A percentile compares a stretch with the other conserved stretches of the same genome.
Evolutionary conservation across 2,329 filamentous ascomycete genomes (phyloP).

Genomic region (Stachybotrys echinatus): DNA sequence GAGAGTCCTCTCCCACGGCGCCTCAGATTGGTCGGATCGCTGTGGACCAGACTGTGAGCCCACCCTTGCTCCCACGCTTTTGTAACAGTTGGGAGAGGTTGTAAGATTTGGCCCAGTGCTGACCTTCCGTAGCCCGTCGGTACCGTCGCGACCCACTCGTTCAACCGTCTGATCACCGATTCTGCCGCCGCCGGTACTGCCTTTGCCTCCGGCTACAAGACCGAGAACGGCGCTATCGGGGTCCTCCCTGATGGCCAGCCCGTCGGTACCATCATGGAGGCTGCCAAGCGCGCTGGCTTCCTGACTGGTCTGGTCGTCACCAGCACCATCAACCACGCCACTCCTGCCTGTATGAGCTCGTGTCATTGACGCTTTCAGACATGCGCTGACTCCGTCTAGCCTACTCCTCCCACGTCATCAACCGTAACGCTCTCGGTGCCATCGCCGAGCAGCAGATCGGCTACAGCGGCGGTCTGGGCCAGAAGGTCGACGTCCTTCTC

Average conservation of each 20-base stretch:
- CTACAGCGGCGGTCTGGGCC: slow-evolving; percentile 24
- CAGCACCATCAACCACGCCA: slow-evolving; percentile 27
- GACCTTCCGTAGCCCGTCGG: slow-evolving; percentile 6
- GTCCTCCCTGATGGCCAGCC: slow-evolving; percentile 22
- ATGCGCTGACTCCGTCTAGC: neutral
- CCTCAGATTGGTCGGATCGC: neutral
- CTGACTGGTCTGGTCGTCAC: slow-evolving; percentile 32
- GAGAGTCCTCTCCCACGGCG: slow-evolving; percentile 2
- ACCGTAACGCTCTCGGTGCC: slow-evolving; percentile 22
- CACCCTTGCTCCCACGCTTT: neutral
- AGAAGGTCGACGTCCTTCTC: slow-evolving; percentile 27
- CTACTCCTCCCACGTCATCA: slow-evolving; percentile 23
- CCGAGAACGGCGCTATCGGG: slow-evolving; percentile 28
- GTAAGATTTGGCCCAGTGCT: neutral
- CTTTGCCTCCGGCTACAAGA: slow-evolving; percentile 30
- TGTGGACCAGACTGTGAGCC: slow-evolving; percentile 3
- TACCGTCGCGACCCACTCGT: slow-evolving; percentile 13
- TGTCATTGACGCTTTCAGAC: too few species aligned
- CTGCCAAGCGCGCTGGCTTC: slow-evolving; percentile 27
- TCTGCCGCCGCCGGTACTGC: slow-evolving; percentile 31
- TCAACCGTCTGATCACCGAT: slow-evolving; percentile 29
- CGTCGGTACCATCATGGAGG: slow-evolving; percentile 30
- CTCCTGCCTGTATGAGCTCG: slow-evolving; percentile 10
- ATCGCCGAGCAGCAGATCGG: slow-evolving; percentile 31
- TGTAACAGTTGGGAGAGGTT: neutral